Evolutionary conservation across 2,329 filamentous ascomycete species (phyloP), one percentile per base, ranked within the genome.

Genomic region (Neofusicoccum cordaticola): DNA sequence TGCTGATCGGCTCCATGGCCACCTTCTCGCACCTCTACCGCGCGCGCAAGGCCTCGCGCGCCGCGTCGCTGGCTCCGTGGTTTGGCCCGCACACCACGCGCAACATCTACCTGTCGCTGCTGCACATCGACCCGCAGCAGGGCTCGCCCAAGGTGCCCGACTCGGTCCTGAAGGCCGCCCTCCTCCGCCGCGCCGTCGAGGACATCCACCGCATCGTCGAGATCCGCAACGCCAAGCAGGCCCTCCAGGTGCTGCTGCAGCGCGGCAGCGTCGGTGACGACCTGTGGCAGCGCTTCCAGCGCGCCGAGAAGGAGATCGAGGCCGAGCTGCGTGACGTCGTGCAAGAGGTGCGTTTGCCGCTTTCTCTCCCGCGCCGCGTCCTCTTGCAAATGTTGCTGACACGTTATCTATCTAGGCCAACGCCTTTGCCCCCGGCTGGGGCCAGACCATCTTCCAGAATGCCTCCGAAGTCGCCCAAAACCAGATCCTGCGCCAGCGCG

Each of bases 261-360:
- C 85, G 92, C 68, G 95, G 95, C 56, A 96, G 92, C 73, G 93
- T 99, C 1, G 94, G 95, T 13, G 95, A 99, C 76, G 95, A 99
- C 77, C 80, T 99, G 70, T 97, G 93, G 90, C 92, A 97, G 82
- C 85, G 94, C 44, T 97, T 98, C 78, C 80, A 89, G 79, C 86
- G 92, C 58, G 95, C 94, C 0, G 95, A 99, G 85, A 93, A 96
- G 82, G 95, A 99, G 80, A 96, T 98, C 83, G 93, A 99, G 80
- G 92, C 93, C 70, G 95, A 99, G 80, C 84, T 99, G 67, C 87
- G 92, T 71, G 95, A 99, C 79, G 94, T 98, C 27, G 93, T 98
- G 39, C 86, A 88, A 71, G 94, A 98, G 88, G 93, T 96, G 78
- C 67, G 84, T 71, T 42, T 22, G 9, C 31, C 34, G 11, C 13